Evolutionary conservation across 2,329 filamentous ascomycete species (phyloP).

Genomic region (Periglandula ipomoeae): DNA sequence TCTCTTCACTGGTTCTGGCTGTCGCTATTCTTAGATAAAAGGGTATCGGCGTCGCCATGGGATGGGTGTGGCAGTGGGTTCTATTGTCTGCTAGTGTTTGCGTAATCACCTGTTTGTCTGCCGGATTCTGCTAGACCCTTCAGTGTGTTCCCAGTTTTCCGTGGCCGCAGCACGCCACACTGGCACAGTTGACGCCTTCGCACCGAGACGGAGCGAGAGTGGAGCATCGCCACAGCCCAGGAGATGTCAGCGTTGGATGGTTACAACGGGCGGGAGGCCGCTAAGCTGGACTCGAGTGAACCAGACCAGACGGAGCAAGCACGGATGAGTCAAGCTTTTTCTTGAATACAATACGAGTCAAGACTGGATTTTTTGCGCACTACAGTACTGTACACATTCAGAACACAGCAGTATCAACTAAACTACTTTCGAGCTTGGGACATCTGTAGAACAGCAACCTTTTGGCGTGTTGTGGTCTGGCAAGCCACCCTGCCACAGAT

Average conservation of each 20-base stretch:
- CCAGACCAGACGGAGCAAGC: too few species aligned
- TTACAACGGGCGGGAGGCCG: background rate
- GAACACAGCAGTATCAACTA: too few species aligned
- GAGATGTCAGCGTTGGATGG: background rate
- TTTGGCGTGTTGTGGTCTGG: too few species aligned
- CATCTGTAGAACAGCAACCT: too few species aligned
- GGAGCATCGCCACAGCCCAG: constrained; percentile 4
- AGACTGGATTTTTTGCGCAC: too few species aligned
- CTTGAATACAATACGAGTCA: too few species aligned
- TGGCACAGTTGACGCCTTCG: background rate
- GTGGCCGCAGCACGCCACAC: background rate
- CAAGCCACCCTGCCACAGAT: too few species aligned
- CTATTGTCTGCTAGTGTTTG: background rate
- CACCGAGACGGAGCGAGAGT: background rate
- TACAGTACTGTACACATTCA: too few species aligned
- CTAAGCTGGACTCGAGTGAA: background rate
- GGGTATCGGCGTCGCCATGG: background rate
- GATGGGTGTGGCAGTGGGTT: background rate
- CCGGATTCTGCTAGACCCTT: too few species aligned
- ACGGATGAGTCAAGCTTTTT: too few species aligned
- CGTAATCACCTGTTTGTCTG: background rate
- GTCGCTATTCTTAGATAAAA: constrained; percentile 7
- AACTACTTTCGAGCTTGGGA: too few species aligned
- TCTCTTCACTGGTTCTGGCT: background rate
- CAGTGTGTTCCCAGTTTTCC: background rate